Evolutionary conservation across 441 rosid genomes (phyloP).

Genomic region (Biscutella laevigata): DNA sequence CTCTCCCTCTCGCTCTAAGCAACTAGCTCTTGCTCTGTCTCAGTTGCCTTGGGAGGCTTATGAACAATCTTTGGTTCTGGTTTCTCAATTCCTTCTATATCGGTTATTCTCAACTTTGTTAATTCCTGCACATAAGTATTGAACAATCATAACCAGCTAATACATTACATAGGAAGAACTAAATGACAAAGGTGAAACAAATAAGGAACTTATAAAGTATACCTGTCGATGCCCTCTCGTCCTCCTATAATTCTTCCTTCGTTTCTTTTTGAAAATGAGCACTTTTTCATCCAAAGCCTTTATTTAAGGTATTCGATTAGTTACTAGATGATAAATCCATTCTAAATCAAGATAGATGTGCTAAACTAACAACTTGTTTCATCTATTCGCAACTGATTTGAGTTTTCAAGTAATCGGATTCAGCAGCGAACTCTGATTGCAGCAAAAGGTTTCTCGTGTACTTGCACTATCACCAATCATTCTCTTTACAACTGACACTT

Average conservation of each 20-base stretch:
- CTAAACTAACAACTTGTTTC: not conserved
- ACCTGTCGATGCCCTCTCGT: slow-evolving; percentile 97
- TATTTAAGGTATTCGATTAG: not conserved
- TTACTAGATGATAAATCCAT: not conserved
- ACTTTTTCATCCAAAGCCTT: slow-evolving; percentile 94
- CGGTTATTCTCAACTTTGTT: slow-evolving; percentile 79
- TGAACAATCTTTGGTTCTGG: slow-evolving; percentile 34
- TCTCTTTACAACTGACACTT: not conserved
- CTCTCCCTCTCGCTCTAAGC: slow-evolving; percentile 45
- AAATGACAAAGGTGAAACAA: not conserved
- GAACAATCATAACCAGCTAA: not conserved
- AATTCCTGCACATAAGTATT: slow-evolving; percentile 48
- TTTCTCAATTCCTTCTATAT: slow-evolving; percentile 75
- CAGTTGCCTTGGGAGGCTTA: slow-evolving; percentile 34
- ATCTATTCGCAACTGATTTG: not conserved
- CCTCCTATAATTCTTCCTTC: slow-evolving; percentile 84
- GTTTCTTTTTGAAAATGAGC: slow-evolving; percentile 85
- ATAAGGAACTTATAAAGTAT: slow-evolving; percentile 6
- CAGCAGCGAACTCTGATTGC: too few species aligned
- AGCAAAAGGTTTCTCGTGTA: not conserved
- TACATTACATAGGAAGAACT: not conserved
- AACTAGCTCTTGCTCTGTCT: slow-evolving; percentile 38
- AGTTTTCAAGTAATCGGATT: not conserved
- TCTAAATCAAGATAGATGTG: not conserved
- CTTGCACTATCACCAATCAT: not conserved